Conservation (phyloP, 2,329 filamentous ascomycete genomes). For the Pestalotiopsis sp. region DNA sequence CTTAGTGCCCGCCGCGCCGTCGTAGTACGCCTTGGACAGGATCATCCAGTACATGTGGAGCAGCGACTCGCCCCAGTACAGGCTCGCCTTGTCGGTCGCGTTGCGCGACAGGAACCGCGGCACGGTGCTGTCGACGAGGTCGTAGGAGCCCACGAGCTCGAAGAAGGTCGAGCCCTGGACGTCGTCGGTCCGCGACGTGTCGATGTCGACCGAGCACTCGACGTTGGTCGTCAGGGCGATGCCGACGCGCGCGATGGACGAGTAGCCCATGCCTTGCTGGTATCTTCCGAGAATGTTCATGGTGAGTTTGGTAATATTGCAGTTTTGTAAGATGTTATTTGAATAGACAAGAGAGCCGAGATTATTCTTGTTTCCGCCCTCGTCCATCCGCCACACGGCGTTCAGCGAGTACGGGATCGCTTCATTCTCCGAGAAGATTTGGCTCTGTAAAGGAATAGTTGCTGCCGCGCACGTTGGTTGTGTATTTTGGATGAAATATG, state of each 20-base stretch:
- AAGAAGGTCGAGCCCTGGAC: constrained; percentile 14
- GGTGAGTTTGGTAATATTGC: constrained; percentile 15
- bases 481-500: constrained; percentile 15
- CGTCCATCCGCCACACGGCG: constrained; percentile 12
- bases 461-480: constrained; percentile 9
- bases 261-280: neutral
- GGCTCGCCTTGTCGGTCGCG: constrained; percentile 12
- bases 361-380: constrained; percentile 6
- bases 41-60: constrained; percentile 16
- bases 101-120: constrained; percentile 17
- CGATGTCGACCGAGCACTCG: constrained; percentile 16
- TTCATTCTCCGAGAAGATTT: constrained; percentile 18
- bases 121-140: constrained; percentile 14
- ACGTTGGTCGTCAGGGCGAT: constrained; percentile 7
- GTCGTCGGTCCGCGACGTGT: neutral
- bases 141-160: constrained; percentile 13
- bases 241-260: constrained; percentile 15
- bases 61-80: constrained; percentile 20
- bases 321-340: constrained; percentile 13
- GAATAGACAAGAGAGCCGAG: constrained; percentile 15
- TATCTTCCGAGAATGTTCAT: constrained; percentile 15
- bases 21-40: constrained; percentile 8
- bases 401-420: constrained; percentile 17
- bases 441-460: constrained; percentile 15
- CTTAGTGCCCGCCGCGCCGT: neutral